These are phyloP conservation scores for Globisporangium nodosum DNA, from an alignment of 352 stramenopile genomes.

Conservation along the genomic window DNA sequence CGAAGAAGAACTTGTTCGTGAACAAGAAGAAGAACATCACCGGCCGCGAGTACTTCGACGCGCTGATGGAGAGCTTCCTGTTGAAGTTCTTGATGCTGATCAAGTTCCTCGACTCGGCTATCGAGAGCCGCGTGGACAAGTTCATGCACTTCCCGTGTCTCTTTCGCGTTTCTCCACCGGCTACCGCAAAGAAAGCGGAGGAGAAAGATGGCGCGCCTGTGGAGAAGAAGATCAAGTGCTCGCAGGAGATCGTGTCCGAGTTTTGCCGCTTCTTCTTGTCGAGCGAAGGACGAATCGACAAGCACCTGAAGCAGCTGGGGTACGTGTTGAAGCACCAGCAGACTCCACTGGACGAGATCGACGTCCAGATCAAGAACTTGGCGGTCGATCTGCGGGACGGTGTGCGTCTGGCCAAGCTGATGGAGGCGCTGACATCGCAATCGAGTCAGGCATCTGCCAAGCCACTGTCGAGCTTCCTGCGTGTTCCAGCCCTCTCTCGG, in stretches of 20 bases:
- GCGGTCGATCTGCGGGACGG: conserved; percentile 96
- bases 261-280: conserved; percentile 92
- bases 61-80: conserved; percentile 85
- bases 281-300: conserved; percentile 93
- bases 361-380: conserved; percentile 90
- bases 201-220: conserved; percentile 13
- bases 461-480: conserved; percentile 74
- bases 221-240: conserved; percentile 82
- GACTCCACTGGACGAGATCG: conserved; percentile 91
- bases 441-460: conserved; percentile 12
- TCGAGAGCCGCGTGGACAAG: conserved; percentile 63
- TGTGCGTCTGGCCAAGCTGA: conserved; percentile 88
- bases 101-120: conserved; percentile 89
- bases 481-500: conserved; percentile 92
- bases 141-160: conserved; percentile 86
- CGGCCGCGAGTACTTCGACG: conserved; percentile 72
- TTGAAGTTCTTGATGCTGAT: conserved; percentile 91
- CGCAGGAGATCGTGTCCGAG: conserved; percentile 86
- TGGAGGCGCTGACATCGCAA: conserved; percentile 83
- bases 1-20: conserved; percentile 19
- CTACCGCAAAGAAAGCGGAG: conserved; percentile 4
- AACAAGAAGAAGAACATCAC: conserved; percentile 71
- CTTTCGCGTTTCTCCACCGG: conserved; percentile 55
- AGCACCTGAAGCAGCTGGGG: conserved; percentile 86
- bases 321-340: conserved; percentile 90